These are phyloP conservation scores for Pythium inflatum DNA, from an alignment of 352 stramenopile genomes.

Conservation along the genomic window DNA sequence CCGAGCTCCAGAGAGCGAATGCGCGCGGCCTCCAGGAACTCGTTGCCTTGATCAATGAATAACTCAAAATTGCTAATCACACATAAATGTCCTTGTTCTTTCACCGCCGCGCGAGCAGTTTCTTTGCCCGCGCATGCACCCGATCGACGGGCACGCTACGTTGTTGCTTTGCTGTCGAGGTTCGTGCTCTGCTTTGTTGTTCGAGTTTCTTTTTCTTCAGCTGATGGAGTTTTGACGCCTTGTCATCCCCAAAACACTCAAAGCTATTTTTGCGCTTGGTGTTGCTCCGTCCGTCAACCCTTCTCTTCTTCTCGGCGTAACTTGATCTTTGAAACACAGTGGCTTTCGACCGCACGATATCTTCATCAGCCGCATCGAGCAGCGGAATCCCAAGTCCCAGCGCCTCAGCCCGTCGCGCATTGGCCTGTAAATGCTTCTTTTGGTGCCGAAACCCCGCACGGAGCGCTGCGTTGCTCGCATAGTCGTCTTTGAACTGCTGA, in stretches of 20 bases:
- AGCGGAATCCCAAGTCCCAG: slow-evolving; percentile 66
- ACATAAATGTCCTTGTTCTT: not conserved
- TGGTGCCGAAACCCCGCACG: slow-evolving; percentile 56
- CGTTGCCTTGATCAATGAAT: slow-evolving; percentile 1
- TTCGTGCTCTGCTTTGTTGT: not conserved
- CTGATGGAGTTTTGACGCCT: slow-evolving; percentile 57
- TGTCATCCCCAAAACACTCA: slow-evolving; percentile 64
- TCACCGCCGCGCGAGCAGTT: slow-evolving; percentile 17
- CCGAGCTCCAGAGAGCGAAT: slow-evolving; percentile 16
- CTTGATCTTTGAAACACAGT: slow-evolving; percentile 64
- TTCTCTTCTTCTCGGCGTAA: slow-evolving; percentile 44
- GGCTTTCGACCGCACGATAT: slow-evolving; percentile 60
- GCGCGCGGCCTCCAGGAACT: slow-evolving; percentile 13
- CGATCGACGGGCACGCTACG: no score
- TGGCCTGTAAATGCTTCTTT: slow-evolving; percentile 56
- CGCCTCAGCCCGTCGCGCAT: slow-evolving; percentile 42
- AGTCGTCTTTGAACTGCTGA: slow-evolving; percentile 70
- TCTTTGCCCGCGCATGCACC: slow-evolving; percentile 12
- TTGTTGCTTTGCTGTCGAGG: not conserved
- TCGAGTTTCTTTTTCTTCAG: slow-evolving; percentile 42
- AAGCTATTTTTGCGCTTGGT: slow-evolving; percentile 34
- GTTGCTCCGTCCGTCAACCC: not conserved
- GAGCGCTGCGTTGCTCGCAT: slow-evolving; percentile 62
- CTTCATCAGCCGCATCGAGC: slow-evolving; percentile 55
- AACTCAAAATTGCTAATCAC: not conserved